Evolutionary conservation across 345 rosid species (phyloP).

Genomic region (Aquilaria malaccensis): DNA sequence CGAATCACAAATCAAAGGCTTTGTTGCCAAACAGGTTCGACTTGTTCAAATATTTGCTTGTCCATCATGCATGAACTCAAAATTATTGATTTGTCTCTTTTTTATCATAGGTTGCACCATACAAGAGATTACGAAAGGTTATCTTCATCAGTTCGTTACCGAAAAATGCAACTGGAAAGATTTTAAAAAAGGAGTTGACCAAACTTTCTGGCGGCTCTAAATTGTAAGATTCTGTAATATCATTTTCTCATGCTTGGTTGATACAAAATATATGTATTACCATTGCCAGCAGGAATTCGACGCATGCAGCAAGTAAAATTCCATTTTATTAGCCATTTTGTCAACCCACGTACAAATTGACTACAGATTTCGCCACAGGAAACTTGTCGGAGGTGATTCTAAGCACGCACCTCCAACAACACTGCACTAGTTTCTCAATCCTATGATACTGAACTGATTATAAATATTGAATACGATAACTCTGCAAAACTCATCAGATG

Average conservation of each 20-base stretch:
- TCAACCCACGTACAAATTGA: too few species aligned
- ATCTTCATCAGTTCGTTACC: conserved; percentile 38
- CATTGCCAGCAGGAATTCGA: too few species aligned
- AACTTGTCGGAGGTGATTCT: too few species aligned
- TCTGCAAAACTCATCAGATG: conserved; percentile 27
- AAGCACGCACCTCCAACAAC: too few species aligned
- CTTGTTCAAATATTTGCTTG: not conserved
- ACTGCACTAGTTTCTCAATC: too few species aligned
- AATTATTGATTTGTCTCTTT: not conserved
- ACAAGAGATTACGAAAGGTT: conserved; percentile 37
- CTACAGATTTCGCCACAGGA: too few species aligned
- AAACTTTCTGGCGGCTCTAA: conserved; percentile 25
- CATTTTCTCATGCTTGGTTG: too few species aligned
- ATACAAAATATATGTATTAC: too few species aligned
- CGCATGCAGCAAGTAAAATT: too few species aligned
- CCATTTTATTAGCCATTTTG: too few species aligned
- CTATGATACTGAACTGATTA: too few species aligned
- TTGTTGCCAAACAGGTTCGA: conserved; percentile 32
- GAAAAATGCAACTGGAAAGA: conserved; percentile 44
- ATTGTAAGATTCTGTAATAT: conserved; percentile 15
- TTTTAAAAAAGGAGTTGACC: conserved; percentile 39
- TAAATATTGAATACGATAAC: too few species aligned
- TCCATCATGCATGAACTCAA: not conserved
- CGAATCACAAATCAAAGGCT: conserved; percentile 31
- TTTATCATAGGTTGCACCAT: conserved; percentile 40